Percentiles rank a stretch among this genome's conserved stretches.
These are phyloP conservation scores for Sporothrix inflata DNA, from an alignment of 2,329 filamentous ascomycete genomes.

Conservation along the genomic window DNA sequence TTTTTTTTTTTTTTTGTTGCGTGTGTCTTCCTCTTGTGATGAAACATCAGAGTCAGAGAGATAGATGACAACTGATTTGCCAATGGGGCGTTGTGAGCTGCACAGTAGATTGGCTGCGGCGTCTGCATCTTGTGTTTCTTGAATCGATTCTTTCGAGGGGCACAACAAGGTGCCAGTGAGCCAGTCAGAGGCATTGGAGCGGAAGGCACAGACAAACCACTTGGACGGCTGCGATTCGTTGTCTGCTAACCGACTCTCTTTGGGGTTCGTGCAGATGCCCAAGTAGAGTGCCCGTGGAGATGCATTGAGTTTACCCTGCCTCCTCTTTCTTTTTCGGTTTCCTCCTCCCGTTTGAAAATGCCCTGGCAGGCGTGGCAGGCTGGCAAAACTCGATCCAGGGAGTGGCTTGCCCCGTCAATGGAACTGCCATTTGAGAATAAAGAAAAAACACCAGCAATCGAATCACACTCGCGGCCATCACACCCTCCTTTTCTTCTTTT, in stretches of 20 bases:
- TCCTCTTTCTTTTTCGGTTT: background rate
- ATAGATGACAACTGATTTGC: background rate
- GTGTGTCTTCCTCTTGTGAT: background rate
- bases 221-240: constrained; percentile 1
- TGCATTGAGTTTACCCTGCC: background rate
- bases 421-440: background rate
- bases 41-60: too few species aligned
- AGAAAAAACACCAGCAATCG: too few species aligned
- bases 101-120: background rate
- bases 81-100: background rate
- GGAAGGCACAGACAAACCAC: background rate
- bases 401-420: background rate
- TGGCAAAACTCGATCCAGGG: background rate
- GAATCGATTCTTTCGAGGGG: background rate
- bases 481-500: background rate
- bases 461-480: background rate
- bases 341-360: background rate
- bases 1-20: background rate
- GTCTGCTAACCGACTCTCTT: background rate
- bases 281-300: background rate
- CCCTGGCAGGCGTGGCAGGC: constrained; percentile 11
- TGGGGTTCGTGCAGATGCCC: background rate
- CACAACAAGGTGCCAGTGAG: background rate
- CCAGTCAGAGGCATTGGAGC: background rate
- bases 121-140: background rate